Conservation (phyloP, 1,284 basidiomycete genomes). For the Rugosomyces carneus region DNA sequence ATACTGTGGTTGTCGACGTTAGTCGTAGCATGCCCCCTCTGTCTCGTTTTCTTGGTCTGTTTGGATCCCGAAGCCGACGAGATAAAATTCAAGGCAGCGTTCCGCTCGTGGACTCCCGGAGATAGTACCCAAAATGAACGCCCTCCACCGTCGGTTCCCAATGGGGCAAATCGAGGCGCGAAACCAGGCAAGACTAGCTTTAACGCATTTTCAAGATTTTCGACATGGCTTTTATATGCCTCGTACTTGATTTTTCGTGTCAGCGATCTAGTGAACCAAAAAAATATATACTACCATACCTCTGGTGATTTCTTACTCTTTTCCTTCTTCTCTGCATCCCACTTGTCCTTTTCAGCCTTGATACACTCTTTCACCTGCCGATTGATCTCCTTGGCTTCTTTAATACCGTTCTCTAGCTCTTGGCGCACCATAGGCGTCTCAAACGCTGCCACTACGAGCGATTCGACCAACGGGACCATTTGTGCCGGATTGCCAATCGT, state of each 20-base stretch:
- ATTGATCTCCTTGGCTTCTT: conserved; percentile 46
- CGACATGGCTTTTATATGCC: conserved; percentile 31
- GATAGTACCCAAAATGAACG: conserved; percentile 50
- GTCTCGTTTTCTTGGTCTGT: conserved; percentile 30
- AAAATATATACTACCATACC: conserved; percentile 3
- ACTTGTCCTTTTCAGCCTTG: conserved; percentile 34
- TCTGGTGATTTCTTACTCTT: conserved; percentile 6
- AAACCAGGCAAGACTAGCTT: conserved; percentile 33
- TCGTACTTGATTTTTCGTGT: conserved; percentile 24
- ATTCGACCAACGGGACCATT: conserved; percentile 55
- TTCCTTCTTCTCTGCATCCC: conserved; percentile 24
- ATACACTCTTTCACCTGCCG: conserved; percentile 48
- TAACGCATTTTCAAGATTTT: conserved; percentile 33
- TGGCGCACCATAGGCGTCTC: conserved; percentile 43
- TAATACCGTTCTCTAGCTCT: conserved; percentile 49
- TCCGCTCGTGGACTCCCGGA: conserved; percentile 41
- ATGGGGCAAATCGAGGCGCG: conserved; percentile 36
- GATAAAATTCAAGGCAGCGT: conserved; percentile 39
- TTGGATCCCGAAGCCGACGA: conserved; percentile 18
- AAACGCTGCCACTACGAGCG: conserved; percentile 48
- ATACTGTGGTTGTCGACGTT: conserved; percentile 36
- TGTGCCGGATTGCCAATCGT: conserved; percentile 48
- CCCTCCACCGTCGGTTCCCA: conserved; percentile 48
- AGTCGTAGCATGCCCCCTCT: conserved; percentile 33
- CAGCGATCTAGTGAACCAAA: neutral